Evolutionary conservation across 139 green algal species (phyloP).

Genomic region (Chlamydomonas asymmetrica): DNA sequence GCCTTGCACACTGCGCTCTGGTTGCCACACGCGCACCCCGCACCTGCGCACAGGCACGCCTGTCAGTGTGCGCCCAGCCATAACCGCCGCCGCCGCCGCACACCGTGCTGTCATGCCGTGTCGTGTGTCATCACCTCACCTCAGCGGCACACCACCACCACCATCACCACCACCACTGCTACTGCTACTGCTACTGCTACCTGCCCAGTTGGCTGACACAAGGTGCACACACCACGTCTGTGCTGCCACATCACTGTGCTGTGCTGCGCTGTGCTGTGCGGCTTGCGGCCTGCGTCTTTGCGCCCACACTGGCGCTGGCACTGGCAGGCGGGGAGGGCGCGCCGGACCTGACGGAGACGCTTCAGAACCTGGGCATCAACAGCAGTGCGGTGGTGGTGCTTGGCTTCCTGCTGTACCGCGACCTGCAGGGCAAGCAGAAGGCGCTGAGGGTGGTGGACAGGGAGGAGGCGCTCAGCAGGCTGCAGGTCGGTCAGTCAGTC

Average conservation of each 20-base stretch:
- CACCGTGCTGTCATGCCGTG: no score
- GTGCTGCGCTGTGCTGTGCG: background rate
- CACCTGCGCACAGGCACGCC: no score
- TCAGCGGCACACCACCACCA: no score
- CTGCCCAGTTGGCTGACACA: background rate
- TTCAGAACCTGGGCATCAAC: constrained; percentile 89
- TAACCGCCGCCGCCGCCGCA: no score
- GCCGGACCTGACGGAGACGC: constrained; percentile 69
- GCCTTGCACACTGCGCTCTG: no score
- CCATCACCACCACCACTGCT: no score
- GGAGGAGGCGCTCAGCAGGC: constrained; percentile 79
- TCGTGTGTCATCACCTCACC: no score
- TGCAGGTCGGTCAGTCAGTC: constrained; percentile 79
- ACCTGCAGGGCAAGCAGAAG: constrained; percentile 56
- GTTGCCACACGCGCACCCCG: no score
- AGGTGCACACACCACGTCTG: no score
- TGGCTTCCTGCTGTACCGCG: constrained; percentile 72
- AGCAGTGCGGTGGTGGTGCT: constrained; percentile 56
- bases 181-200: no score
- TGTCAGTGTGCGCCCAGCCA: no score
- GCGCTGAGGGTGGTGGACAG: constrained; percentile 56
- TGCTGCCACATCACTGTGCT: constrained; percentile 3
- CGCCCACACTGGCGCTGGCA: background rate
- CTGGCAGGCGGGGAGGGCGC: constrained; percentile 64
- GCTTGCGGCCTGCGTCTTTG: background rate